Evolutionary conservation across 1,284 basidiomycete species (phyloP).

Genomic region (Pascua guehoae): DNA sequence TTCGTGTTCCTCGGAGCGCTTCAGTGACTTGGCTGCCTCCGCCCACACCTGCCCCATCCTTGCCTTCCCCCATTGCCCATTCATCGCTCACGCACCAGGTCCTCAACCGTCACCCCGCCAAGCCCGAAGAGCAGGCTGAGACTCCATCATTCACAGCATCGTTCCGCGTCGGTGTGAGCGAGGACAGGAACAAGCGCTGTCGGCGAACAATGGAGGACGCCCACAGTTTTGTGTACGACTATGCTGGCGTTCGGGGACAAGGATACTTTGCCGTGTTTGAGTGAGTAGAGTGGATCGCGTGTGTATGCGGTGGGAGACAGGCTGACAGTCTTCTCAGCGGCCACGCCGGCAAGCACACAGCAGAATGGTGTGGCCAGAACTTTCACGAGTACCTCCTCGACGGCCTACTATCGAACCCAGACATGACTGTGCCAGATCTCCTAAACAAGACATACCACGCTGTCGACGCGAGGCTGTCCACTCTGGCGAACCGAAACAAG

Average conservation of each 20-base stretch:
- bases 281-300: slow-evolving; percentile 26
- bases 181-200: slow-evolving; percentile 77
- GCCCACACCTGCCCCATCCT: too few species aligned
- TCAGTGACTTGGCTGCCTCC: too few species aligned
- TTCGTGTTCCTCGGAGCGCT: too few species aligned
- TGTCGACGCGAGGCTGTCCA: slow-evolving; percentile 78
- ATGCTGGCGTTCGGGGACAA: slow-evolving; percentile 83
- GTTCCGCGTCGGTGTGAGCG: slow-evolving; percentile 77
- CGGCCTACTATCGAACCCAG: slow-evolving; percentile 41
- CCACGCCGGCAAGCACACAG: slow-evolving; percentile 96
- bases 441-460: slow-evolving; percentile 90
- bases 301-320: neutral
- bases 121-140: neutral
- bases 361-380: slow-evolving; percentile 96
- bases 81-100: slow-evolving; percentile 28
- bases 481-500: slow-evolving; percentile 77
- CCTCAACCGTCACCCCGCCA: slow-evolving; percentile 48
- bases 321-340: slow-evolving; percentile 53
- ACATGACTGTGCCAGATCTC: slow-evolving; percentile 71
- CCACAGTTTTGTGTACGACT: slow-evolving; percentile 93
- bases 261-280: slow-evolving; percentile 98
- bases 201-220: slow-evolving; percentile 96
- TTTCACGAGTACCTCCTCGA: slow-evolving; percentile 70
- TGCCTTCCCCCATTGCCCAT: too few species aligned
- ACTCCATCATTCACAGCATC: slow-evolving; percentile 25